phyloP scores from a whole-genome alignment of 169 alveolate genomes.

The Plasmodium billcollinsi region DNA sequence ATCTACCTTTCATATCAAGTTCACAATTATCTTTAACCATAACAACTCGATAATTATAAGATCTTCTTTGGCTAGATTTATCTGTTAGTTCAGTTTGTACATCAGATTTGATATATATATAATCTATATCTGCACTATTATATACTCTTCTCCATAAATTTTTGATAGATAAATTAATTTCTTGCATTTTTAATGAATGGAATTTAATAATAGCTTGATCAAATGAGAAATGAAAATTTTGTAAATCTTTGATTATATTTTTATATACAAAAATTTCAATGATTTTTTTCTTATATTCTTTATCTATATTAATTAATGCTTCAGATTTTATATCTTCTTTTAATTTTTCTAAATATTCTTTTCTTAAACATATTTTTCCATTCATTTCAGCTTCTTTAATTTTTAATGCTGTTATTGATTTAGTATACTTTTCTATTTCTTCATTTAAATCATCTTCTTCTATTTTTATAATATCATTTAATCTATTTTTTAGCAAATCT shows the following conservation, averaged over 20 bases:
- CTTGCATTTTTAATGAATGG: constrained; percentile 93
- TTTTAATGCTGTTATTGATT: constrained; percentile 36
- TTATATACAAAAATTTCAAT: constrained; percentile 56
- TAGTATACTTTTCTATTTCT: constrained; percentile 31
- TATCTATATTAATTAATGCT: constrained; percentile 46
- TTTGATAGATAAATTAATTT: constrained; percentile 94
- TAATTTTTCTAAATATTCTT: constrained; percentile 70
- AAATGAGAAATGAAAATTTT: constrained; percentile 73
- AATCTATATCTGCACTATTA: constrained; percentile 96
- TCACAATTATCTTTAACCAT: constrained; percentile 90
- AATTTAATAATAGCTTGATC: constrained; percentile 82
- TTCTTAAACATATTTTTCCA: constrained; percentile 54
- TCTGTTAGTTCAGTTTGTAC: constrained; percentile 25
- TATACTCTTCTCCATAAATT: constrained; percentile 97
- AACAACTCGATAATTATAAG: constrained; percentile 88
- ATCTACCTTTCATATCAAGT: constrained; percentile 96
- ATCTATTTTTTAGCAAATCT: constrained; percentile 8
- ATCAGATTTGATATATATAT: constrained; percentile 81
- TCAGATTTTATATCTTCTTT: constrained; percentile 76
- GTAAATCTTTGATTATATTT: constrained; percentile 66
- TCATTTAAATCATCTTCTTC: constrained; percentile 20
- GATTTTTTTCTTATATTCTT: constrained; percentile 64
- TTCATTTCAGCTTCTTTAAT: constrained; percentile 77
- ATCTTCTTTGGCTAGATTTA: constrained; percentile 75
- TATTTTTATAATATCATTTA: constrained; percentile 6